These are phyloP conservation scores for apple (Malus domestica) DNA, from an alignment of 306 rosid species.

Conservation along the genomic window ASM211411v1 NC_041804.1:567001-567500, in stretches of 20 bases:
- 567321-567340: conserved; percentile 21
- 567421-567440: no score
- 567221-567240: conserved; percentile 23
- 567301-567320: conserved; percentile 3
- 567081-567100: conserved; percentile 29
- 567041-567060: conserved; percentile 1
- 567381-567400: no score
- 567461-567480: no score
- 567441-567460: no score
- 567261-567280: conserved; percentile 24
- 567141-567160: conserved; percentile 20
- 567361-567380: no score
- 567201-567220: conserved; percentile 6
- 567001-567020: not conserved
- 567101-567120: conserved; percentile 30
- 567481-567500: no score
- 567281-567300: conserved; percentile 21
- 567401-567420: no score
- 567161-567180: conserved; percentile 17
- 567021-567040: conserved; percentile 30
- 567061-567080: conserved; percentile 27
- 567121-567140: conserved; percentile 22
- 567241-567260: conserved; percentile 23
- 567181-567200: conserved; percentile 33
- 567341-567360: no score